Evolutionary conservation across 176 grass and related monocot genomes (phyloP), one percentile per base, ranked within the genome.

Genomic region (Echinochloa phyllopogon): DNA sequence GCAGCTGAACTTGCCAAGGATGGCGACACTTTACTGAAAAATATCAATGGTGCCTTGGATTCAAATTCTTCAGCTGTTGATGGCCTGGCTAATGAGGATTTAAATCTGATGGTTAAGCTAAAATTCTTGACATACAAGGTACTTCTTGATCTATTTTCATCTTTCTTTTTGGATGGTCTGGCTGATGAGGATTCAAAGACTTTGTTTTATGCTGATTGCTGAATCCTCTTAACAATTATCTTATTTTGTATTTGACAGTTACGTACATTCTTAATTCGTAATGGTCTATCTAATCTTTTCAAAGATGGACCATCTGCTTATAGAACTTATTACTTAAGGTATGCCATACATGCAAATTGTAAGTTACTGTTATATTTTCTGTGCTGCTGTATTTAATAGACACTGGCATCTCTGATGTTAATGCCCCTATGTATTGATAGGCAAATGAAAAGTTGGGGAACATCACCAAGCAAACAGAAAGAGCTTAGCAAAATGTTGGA

Each of bases 61-160:
- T 82, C 92, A 79, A 86, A 48, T 89, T 74, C 80, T 20, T 90
- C 83, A 59, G 49, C 78, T 53, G 83, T 70, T 45, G 88, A 89
- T 86, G 85, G 83, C 79, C 78, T 98, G 55, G 96, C 91, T 55
- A 85, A 95, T 40, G 93, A 98, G 83, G 96, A 98, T 92, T 92
- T 56, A 89, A 95, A 95, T 86, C 74, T 98, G 55, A 98, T 98
- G 96, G 92, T 98, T 65, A 98, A 98, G 71, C 82, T 98, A 72
- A 98, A 98, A 87, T 98, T 98, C 86, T 79, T 98, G 76, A 95
- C 96, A 47, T 98, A 98, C 76, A 98, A 98, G 89, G 96, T 92
- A 92, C 73, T 52, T 81, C 8, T 76, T 57, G 60, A 24, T 65
- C 67, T 84, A 38, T 60, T 77, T 76, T 62, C 77, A 62, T 36